Base-by-base conservation (phyloP, 2,329 filamentous ascomycete species). In the Hymenoscyphus infarciens region DNA sequence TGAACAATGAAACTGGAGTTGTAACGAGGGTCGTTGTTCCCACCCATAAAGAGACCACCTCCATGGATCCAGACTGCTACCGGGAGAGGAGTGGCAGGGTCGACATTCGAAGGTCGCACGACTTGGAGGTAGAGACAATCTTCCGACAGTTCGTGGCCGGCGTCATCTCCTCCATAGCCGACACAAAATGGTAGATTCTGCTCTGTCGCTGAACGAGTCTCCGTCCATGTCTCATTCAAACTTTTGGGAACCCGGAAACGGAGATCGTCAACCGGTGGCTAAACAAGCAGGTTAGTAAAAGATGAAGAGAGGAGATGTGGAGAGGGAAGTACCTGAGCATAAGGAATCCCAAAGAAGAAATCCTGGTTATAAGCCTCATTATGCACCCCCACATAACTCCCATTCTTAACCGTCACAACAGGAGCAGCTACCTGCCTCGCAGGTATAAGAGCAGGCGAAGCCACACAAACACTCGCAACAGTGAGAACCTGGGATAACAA, bases 111-210 rank as follows among this genome's bases (percentile, higher is more conserved):
- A 0, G 81, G 81, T 15, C 82, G 77, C 25, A 86, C 75, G 5
- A 86, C 76, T 64, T 84, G 84, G 63, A 85, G 73, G 56, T 81
- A 83, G 10, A 85, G 75, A 66, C 83, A 85, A 63, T 83, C 79
- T 69, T 86, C 83, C 8, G 68, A 66, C 6, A 64, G 13, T 1
- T 25, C 38, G 25, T 67, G 60, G 13, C 63, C 65, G 8, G 27
- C 58, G 38, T 68, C 59, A 57, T 71, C 69, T 10, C 64, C 59
- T 11, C 69, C 69, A 56, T 71, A 71, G 22, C 69, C 69, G 3
- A 70, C 65, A 42, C 69, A 71, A 25, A 67, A 66, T 6, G 66
- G 65, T 5, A 49, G 6, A 1, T 66, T 55, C 33, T 69, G 71
- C 2, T 39, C 59, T n/a, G 60, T 64, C 8, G 70, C 69, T 6